phyloP scores from a whole-genome alignment of 768 basidiomycete species.

The Porphyrellus cyaneotinctus region DNA sequence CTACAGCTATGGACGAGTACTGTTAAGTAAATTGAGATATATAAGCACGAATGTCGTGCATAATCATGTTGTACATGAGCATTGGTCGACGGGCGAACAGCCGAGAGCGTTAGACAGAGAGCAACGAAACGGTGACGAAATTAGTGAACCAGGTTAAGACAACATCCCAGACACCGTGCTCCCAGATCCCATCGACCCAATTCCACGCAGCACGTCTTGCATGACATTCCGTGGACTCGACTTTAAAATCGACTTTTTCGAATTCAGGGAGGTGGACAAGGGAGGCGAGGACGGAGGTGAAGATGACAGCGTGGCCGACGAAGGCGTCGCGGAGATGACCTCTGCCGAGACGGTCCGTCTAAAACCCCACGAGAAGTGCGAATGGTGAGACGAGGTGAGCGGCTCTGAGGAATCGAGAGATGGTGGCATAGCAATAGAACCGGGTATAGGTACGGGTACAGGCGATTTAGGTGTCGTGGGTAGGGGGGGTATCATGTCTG shows the following conservation, averaged over 20 bases:
- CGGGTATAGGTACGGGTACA: neutral
- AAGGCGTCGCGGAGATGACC: neutral
- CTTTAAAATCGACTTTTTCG: conserved; percentile 16
- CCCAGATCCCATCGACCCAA: conserved; percentile 32
- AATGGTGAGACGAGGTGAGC: neutral
- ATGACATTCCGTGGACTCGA: conserved; percentile 22
- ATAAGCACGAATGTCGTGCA: no score
- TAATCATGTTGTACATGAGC: no score
- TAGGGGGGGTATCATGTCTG: neutral
- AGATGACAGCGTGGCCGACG: neutral
- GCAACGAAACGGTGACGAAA: no score
- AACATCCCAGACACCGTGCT: conserved; percentile 1
- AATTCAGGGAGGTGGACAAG: neutral
- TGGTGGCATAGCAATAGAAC: neutral
- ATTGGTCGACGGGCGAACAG: no score
- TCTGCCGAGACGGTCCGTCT: conserved; percentile 7
- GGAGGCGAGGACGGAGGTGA: conserved; percentile 10
- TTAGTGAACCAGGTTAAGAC: neutral
- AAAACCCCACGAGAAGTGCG: conserved; percentile 11
- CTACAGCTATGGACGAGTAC: no score
- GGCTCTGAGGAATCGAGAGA: neutral
- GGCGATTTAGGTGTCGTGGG: neutral
- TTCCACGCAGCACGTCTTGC: conserved; percentile 42
- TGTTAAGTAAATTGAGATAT: no score
- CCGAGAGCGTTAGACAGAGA: neutral